A percentile compares a stretch with the other conserved stretches of the same genome.
phyloP scores from a whole-genome alignment of 805 yeast species.

The Saturnispora galanensis region DNA sequence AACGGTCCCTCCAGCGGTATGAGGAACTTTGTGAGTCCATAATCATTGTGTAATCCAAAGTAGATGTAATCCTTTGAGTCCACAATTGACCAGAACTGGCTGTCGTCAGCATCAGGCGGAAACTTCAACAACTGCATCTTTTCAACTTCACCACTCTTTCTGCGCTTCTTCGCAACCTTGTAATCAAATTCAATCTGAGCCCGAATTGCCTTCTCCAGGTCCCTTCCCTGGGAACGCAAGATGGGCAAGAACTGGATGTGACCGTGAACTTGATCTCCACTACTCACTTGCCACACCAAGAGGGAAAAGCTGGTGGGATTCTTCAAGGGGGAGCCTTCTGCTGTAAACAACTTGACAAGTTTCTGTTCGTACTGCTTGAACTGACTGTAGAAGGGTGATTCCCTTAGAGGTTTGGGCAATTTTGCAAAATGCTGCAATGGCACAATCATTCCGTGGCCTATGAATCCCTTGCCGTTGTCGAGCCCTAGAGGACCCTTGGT shows the following conservation, averaged over 20 bases:
- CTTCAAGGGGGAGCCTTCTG: conserved; percentile 19
- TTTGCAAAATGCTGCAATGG: conserved; percentile 67
- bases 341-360: conserved; percentile 39
- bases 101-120: conserved; percentile 15
- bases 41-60: conserved; percentile 2
- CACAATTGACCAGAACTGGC: conserved; percentile 16
- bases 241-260: conserved; percentile 75
- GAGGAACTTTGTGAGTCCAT: conserved; percentile 18
- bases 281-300: conserved; percentile 62
- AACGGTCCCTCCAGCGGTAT: conserved; percentile 29
- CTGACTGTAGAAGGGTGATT: conserved; percentile 35
- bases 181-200: conserved; percentile 38
- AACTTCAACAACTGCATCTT: conserved; percentile 26
- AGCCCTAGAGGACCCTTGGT: conserved; percentile 80
- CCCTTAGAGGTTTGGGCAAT: conserved; percentile 18
- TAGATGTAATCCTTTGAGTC: conserved; percentile 28
- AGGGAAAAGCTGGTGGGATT: conserved; percentile 29
- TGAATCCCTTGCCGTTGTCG: conserved; percentile 38
- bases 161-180: conserved; percentile 27
- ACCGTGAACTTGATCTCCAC: conserved; percentile 56
- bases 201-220: conserved; percentile 36
- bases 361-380: conserved; percentile 36
- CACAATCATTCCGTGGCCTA: conserved; percentile 76
- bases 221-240: conserved; percentile 14
- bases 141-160: background rate